Base-by-base conservation (phyloP, 805 yeast species). In the Cyberlindnera misumaiensis region DNA sequence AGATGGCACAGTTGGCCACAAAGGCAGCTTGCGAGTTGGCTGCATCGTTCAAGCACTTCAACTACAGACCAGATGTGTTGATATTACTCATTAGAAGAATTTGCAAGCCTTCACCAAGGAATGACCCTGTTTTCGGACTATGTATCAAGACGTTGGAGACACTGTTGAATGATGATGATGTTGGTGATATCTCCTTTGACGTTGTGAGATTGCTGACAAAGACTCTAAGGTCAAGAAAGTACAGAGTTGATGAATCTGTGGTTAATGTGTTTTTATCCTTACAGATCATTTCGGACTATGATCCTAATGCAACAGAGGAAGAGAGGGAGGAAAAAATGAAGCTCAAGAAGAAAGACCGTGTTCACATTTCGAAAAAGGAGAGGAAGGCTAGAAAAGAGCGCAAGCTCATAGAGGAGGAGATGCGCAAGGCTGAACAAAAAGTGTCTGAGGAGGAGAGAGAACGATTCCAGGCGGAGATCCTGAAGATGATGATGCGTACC, bases 361-460 rank as follows among this genome's bases (percentile, higher is more conserved):
- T 86, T 4, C 95, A 89, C 66, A 63, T 90, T 35, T 80, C 95
- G n/a, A 90, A 90, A 58, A 83, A 83, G 60, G 90, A 90, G 61
- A 72, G 84, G 51, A 93, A 93, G 53, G 82, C 77, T 14, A 73
- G 95, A 46, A 89, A 89, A 58, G 97, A 90, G 56, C 69, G 82
- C 52, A 84, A 83, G 51, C 77, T 72, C 48, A 90, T 93, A 42
- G 97, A 90, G 44, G 86, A 84, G 53, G 98, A 93, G 62, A 68
- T 88, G 77, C 71, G 80, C 47, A 73, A 68, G 46, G 97, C 97
- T 7, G 96, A 93, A 58, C 82, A 78, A 44, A 83, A 89, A 1
- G 81, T 93, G 3, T 82, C 95, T 3, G 80, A 79, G 4, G 93
- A 89, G 58, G 90, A 90, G 62, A 70, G 96, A 47, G 96, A 87